Evolutionary conservation across 805 yeast genomes (phyloP).

Genomic region (Ogataea ganodermae): DNA sequence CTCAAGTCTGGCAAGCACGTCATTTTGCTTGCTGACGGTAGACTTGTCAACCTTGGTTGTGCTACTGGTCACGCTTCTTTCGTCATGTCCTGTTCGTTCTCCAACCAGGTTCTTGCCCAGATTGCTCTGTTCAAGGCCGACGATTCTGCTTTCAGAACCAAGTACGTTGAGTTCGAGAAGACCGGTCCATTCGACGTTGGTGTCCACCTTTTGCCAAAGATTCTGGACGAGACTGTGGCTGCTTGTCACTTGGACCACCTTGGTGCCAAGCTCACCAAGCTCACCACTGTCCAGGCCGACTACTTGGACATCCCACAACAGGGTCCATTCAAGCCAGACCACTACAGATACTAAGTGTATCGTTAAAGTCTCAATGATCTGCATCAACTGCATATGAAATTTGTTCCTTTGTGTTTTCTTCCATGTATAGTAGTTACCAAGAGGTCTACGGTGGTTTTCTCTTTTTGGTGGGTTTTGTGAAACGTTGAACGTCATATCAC

Average conservation of each 20-base stretch:
- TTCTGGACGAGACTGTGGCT: constrained; percentile 98
- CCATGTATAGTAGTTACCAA: constrained; percentile 16
- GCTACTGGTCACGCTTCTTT: constrained; percentile 99
- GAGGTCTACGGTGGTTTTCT: constrained; percentile 9
- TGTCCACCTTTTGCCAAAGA: constrained; percentile 96
- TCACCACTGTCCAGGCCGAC: constrained; percentile 82
- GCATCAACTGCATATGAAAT: constrained; percentile 37
- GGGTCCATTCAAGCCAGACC: constrained; percentile 98
- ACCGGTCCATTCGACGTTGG: constrained; percentile 89
- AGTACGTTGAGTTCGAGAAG: constrained; percentile 87
- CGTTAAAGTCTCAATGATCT: constrained; percentile 12
- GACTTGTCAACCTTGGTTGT: constrained; percentile 98
- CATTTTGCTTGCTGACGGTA: constrained; percentile 97
- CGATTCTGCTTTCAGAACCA: constrained; percentile 74
- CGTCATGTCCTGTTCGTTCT: constrained; percentile 99
- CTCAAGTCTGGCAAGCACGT: constrained; percentile 88
- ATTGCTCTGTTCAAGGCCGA: constrained; percentile 92
- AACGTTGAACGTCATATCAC: background rate
- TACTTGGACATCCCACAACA: constrained; percentile 88
- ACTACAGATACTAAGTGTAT: constrained; percentile 84
- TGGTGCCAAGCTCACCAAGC: constrained; percentile 81
- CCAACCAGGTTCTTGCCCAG: constrained; percentile 99
- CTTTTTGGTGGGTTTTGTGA: constrained; percentile 12
- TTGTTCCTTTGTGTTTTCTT: constrained; percentile 8
- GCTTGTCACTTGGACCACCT: constrained; percentile 93